Conservation (phyloP, 495 filamentous ascomycete species). For the Penicillium steckii region DNA sequence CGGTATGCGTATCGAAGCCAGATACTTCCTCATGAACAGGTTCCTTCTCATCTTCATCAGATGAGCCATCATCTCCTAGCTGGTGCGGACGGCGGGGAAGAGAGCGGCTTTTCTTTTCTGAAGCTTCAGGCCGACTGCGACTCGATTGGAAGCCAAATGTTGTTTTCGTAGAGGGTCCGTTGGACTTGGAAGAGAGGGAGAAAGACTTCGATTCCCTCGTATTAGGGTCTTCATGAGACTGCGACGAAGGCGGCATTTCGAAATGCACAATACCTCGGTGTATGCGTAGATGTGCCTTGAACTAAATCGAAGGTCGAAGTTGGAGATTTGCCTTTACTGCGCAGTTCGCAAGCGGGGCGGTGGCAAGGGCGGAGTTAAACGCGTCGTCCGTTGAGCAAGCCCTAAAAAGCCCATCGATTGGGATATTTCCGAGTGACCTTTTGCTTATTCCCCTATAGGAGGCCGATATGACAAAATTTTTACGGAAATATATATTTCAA, state of each 20-base stretch:
- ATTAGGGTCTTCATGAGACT: slow-evolving; percentile 2
- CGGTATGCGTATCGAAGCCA: slow-evolving; percentile 58
- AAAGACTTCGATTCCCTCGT: slow-evolving; percentile 24
- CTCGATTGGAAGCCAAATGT: slow-evolving; percentile 35
- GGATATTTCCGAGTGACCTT: too few species aligned
- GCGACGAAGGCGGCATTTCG: slow-evolving; percentile 23
- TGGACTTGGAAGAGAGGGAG: slow-evolving; percentile 28
- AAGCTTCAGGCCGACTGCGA: slow-evolving; percentile 15
- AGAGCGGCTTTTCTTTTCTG: slow-evolving; percentile 17
- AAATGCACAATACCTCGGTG: neutral
- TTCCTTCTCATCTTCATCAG: slow-evolving; percentile 43
- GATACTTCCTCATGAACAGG: slow-evolving; percentile 52
- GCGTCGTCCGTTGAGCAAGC: neutral
- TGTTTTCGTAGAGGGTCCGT: slow-evolving; percentile 24
- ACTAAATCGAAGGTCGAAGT: neutral
- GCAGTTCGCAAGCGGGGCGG: slow-evolving; percentile 19
- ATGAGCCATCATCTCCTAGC: slow-evolving; percentile 44
- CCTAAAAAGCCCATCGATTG: too few species aligned
- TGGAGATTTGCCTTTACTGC: slow-evolving; percentile 10
- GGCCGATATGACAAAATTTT: too few species aligned
- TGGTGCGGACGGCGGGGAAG: slow-evolving; percentile 38
- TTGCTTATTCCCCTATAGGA: too few species aligned
- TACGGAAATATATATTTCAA: too few species aligned
- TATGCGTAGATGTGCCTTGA: neutral
- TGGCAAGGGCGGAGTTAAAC: slow-evolving; percentile 22